A percentile compares a stretch with the other conserved stretches of the same genome.
phyloP scores from a whole-genome alignment of 2,329 filamentous ascomycete species.

The Trichoderma breve region DNA sequence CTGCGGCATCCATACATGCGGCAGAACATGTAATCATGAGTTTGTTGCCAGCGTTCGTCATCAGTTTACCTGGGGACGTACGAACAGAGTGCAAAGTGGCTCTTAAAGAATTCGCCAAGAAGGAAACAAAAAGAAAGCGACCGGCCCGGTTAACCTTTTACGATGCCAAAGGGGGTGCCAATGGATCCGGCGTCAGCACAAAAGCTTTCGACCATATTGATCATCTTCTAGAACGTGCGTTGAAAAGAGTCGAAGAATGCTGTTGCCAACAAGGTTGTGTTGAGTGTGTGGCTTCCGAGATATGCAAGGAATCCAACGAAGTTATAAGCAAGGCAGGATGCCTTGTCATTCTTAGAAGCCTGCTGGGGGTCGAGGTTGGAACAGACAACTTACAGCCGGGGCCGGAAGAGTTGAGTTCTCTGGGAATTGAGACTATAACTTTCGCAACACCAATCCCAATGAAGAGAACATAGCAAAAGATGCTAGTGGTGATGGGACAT shows the following conservation, averaged over 20 bases:
- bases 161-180: slow-evolving; percentile 84
- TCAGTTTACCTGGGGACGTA: slow-evolving; percentile 86
- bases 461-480: neutral
- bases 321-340: slow-evolving; percentile 93
- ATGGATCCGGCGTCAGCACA: slow-evolving; percentile 80
- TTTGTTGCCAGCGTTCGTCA: slow-evolving; percentile 85
- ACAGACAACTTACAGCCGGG: slow-evolving; percentile 84
- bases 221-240: slow-evolving; percentile 69
- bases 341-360: slow-evolving; percentile 72
- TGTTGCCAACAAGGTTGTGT: slow-evolving; percentile 77
- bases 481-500: neutral
- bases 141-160: slow-evolving; percentile 91
- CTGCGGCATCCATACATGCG: slow-evolving; percentile 88
- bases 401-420: slow-evolving; percentile 65
- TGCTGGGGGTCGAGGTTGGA: slow-evolving; percentile 77
- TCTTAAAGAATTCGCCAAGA: slow-evolving; percentile 79
- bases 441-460: neutral
- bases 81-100: slow-evolving; percentile 91
- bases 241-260: slow-evolving; percentile 73
- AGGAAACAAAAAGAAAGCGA: slow-evolving; percentile 69
- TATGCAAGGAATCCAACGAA: slow-evolving; percentile 81
- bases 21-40: slow-evolving; percentile 88
- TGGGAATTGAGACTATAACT: slow-evolving; percentile 68
- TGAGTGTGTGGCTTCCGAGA: slow-evolving; percentile 84
- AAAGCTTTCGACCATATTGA: slow-evolving; percentile 95